Evolutionary conservation across 2,329 filamentous ascomycete genomes (phyloP).

Genomic region (Penicillium sp.): DNA sequence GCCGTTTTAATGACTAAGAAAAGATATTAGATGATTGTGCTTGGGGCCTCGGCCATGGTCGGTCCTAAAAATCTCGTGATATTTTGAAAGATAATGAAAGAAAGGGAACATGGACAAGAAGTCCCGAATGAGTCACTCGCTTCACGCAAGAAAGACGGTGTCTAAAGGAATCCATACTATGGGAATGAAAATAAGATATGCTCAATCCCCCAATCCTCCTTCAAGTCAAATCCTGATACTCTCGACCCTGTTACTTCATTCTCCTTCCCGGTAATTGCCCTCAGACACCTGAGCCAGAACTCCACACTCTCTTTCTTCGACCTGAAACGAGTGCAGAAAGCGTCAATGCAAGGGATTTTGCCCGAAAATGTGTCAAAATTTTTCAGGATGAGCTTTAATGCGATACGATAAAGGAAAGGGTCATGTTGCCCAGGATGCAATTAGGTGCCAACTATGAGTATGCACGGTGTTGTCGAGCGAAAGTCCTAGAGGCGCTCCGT

Average conservation of each 20-base stretch:
- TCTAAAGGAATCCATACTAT: too few species aligned
- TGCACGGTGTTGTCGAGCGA: too few species aligned
- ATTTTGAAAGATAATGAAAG: neutral
- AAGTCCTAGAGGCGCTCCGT: too few species aligned
- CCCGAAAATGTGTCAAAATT: neutral
- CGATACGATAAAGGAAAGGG: neutral
- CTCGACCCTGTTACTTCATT: neutral
- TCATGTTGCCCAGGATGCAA: slow-evolving; percentile 18
- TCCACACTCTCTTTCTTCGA: neutral
- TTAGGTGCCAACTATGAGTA: neutral
- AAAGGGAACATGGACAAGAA: neutral
- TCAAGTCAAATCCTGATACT: neutral
- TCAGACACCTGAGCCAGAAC: neutral
- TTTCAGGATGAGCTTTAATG: neutral
- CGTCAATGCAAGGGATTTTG: neutral
- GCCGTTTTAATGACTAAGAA: neutral
- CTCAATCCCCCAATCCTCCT: neutral
- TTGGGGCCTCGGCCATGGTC: slow-evolving; percentile 17
- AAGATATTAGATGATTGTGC: neutral
- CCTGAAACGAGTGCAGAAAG: neutral
- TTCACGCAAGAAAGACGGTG: neutral
- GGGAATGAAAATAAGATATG: neutral
- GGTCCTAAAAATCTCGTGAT: neutral
- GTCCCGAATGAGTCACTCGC: neutral
- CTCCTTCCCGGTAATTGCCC: slow-evolving; percentile 5